Evolutionary conservation across 108 stramenopile species (phyloP), one percentile per base, ranked within the genome.

Genomic region (Skeletonema potamos): DNA sequence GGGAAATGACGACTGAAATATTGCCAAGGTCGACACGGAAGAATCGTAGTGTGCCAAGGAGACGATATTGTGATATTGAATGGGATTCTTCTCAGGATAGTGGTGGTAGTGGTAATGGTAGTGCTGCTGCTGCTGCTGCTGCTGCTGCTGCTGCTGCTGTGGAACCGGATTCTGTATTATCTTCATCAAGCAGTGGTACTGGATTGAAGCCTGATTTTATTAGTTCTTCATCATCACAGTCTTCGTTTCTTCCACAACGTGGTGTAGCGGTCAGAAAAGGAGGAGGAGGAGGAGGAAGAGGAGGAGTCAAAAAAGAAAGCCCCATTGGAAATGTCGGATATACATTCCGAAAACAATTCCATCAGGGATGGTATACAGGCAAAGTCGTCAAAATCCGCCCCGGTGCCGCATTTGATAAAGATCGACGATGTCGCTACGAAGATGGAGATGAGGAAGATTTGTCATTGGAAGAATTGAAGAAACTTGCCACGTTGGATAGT

Each of bases 381-480:
- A 70, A 27, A 15, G 68, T 70, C 11, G 32, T 37, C 1, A 28
- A 61, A 62, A 62, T 61, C 6, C 58, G 58, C 5, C 58, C 58
- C 36, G 68, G 59, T 20, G 59, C 56, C 17, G 26, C 24, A 59
- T 4, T 11, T 59, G 58, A 59, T 59, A 57, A 54, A 37, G 68
- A 75, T 64, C 67, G 78, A 13, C 66, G 78, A 0, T 74, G 73
- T 60, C n/a, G 54, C 13, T 73, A 82, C 34, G 66, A 82, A 32
- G 81, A 82, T 67, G 76, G 75, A 15, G 76, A 82, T 39, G 36
- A n/a, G 7, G 81, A 82, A 37, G 81, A 82, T 46, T 41, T 73
- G 1, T 76, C 68, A 43, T 17, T 71, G n/a, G 22, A 41, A 11
- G 54, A 81, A 15, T 44, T 75, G n/a, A 26, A 71, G 54, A 46